A percentile compares a stretch with the other conserved stretches of the same genome.
phyloP scores from a whole-genome alignment of 331 rosid species.

The Telfairia occidentalis region DNA sequence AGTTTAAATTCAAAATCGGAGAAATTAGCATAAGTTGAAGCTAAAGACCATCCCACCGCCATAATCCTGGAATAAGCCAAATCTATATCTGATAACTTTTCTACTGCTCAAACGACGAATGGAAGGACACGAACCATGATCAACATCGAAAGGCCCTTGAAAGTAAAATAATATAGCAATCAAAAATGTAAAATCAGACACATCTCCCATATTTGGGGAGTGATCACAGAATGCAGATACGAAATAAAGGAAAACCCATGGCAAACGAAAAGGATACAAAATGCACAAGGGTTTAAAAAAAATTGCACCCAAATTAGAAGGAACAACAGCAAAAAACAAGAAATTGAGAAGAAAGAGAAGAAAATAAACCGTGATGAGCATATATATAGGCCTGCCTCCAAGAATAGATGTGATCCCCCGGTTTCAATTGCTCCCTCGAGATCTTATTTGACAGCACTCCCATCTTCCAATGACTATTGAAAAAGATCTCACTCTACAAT shows the following conservation, averaged over 20 bases:
- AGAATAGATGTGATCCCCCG: conserved; percentile 63
- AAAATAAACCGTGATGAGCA: conserved; percentile 55
- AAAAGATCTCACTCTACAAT: not conserved
- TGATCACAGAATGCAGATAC: not conserved
- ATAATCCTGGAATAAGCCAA: not conserved
- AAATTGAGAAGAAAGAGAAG: not conserved
- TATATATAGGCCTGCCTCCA: conserved; percentile 52
- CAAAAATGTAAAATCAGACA: not conserved
- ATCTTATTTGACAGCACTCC: conserved; percentile 51
- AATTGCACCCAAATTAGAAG: not conserved
- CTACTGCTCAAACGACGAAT: not conserved
- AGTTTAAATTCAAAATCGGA: not conserved
- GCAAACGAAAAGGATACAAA: not conserved
- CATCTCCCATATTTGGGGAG: not conserved
- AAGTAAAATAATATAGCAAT: not conserved
- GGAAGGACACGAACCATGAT: not conserved
- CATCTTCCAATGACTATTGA: conserved; percentile 17
- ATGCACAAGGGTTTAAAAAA: not conserved
- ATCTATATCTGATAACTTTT: not conserved
- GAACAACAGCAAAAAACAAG: not conserved
- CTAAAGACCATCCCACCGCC: not conserved
- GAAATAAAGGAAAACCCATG: not conserved
- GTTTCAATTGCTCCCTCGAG: conserved; percentile 23
- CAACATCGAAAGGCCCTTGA: not conserved
- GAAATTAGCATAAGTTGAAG: not conserved